Evolutionary conservation across 2,329 filamentous ascomycete species (phyloP).

Genomic region (Stemphylium lycopersici): DNA sequence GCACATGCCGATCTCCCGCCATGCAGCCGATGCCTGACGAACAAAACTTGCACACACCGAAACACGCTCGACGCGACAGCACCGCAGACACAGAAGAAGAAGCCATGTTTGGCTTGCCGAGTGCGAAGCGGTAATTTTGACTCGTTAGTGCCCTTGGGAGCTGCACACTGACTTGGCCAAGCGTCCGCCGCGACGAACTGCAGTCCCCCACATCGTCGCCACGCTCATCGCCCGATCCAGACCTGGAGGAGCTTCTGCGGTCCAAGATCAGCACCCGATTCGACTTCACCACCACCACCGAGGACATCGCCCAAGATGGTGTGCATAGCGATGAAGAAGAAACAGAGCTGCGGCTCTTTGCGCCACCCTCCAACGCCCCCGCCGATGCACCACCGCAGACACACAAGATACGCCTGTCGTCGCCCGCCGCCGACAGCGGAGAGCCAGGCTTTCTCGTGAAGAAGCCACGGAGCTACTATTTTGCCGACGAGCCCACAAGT

Average conservation of each 20-base stretch:
- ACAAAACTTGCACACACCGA: constrained; percentile 3
- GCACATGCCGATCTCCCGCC: constrained; percentile 15
- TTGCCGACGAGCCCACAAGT: constrained; percentile 36
- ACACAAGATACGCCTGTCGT: constrained; percentile 41
- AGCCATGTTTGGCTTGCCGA: constrained; percentile 33
- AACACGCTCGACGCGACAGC: neutral
- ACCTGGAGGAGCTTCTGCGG: constrained; percentile 39
- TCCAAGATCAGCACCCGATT: constrained; percentile 32
- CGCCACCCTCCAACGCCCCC: constrained; percentile 30
- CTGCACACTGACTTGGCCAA: constrained; percentile 21
- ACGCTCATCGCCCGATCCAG: constrained; percentile 44
- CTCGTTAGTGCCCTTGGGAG: neutral
- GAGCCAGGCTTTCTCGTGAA: constrained; percentile 40
- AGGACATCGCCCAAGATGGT: constrained; percentile 6
- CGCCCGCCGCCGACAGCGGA: constrained; percentile 31
- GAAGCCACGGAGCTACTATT: constrained; percentile 44
- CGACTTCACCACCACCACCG: constrained; percentile 27
- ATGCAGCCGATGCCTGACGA: constrained; percentile 5
- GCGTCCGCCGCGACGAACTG: constrained; percentile 45
- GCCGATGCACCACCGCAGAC: constrained; percentile 27
- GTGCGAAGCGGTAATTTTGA: constrained; percentile 32
- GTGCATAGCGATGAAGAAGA: constrained; percentile 35
- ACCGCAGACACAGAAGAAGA: neutral
- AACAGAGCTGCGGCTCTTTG: constrained; percentile 44
- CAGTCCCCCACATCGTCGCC: constrained; percentile 42